Conservation (phyloP, 805 yeast species). For the Teunomyces gatunensis region DNA sequence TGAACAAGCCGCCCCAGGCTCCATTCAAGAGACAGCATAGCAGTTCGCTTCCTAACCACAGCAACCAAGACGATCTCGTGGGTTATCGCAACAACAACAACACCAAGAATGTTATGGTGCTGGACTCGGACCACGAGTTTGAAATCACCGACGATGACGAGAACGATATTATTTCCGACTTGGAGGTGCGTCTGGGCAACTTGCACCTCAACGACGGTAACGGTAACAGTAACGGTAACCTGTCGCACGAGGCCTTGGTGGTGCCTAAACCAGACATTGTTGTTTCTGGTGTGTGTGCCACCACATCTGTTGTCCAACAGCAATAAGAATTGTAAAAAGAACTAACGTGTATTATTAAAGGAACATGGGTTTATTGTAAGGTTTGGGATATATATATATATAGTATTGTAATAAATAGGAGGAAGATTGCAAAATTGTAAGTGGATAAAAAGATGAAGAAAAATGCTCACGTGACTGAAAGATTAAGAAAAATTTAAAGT, state of each 20-base stretch:
- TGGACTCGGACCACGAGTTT: constrained; percentile 42
- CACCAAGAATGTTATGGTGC: constrained; percentile 22
- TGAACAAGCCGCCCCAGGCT: constrained; percentile 12
- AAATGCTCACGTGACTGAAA: no score
- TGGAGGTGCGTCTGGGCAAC: constrained; percentile 10
- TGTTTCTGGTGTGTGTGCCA: constrained; percentile 13
- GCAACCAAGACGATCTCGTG: constrained; percentile 20
- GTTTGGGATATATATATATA: neutral
- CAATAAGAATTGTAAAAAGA: neutral
- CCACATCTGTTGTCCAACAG: constrained; percentile 6
- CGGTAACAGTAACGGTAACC: neutral
- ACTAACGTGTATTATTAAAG: constrained; percentile 4
- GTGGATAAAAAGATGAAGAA: no score
- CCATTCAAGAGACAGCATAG: constrained; percentile 28
- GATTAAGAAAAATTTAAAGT: no score
- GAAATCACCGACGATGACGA: constrained; percentile 27
- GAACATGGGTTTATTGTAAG: neutral
- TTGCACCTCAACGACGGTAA: constrained; percentile 3
- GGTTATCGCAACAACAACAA: neutral
- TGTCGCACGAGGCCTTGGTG: neutral
- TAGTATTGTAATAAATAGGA: neutral
- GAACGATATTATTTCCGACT: constrained; percentile 11
- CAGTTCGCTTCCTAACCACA: constrained; percentile 30
- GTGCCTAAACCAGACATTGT: constrained; percentile 11
- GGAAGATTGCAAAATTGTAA: neutral